phyloP scores from a whole-genome alignment of 2,329 filamentous ascomycete species.

The Curvularia sp. region DNA sequence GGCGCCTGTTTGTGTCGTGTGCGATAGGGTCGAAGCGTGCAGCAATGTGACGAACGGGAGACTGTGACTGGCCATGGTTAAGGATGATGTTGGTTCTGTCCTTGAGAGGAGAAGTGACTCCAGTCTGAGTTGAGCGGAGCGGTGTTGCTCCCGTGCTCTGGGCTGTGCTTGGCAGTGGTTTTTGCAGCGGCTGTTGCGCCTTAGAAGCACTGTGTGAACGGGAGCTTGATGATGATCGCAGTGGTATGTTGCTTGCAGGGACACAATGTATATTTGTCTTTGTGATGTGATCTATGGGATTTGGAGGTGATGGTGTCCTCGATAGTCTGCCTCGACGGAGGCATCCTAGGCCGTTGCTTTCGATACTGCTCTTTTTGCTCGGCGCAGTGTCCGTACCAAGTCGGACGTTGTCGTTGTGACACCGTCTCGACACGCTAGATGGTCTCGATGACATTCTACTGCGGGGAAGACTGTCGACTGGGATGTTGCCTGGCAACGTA shows the following conservation, averaged over 20 bases:
- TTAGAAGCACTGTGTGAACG: slow-evolving; percentile 37
- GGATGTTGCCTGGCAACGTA: slow-evolving; percentile 38
- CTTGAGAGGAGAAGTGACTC: slow-evolving; percentile 36
- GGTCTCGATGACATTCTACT: slow-evolving; percentile 42
- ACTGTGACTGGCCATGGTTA: slow-evolving; percentile 55
- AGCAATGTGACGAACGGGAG: slow-evolving; percentile 57
- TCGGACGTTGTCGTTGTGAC: slow-evolving; percentile 41
- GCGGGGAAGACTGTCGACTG: slow-evolving; percentile 31
- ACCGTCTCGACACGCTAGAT: slow-evolving; percentile 40
- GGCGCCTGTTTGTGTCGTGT: slow-evolving; percentile 52
- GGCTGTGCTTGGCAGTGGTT: slow-evolving; percentile 24
- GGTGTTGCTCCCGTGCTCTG: slow-evolving; percentile 26
- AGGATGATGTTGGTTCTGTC: slow-evolving; percentile 50
- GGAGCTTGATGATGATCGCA: slow-evolving; percentile 54
- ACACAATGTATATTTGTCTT: slow-evolving; percentile 56
- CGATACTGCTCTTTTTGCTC: slow-evolving; percentile 37
- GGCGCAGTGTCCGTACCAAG: slow-evolving; percentile 39
- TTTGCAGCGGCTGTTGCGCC: slow-evolving; percentile 26
- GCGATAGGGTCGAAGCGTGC: slow-evolving; percentile 52
- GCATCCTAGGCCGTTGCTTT: slow-evolving; percentile 40
- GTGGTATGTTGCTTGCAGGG: slow-evolving; percentile 54
- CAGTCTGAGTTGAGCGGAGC: slow-evolving; percentile 13
- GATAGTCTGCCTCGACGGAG: slow-evolving; percentile 33
- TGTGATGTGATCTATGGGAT: slow-evolving; percentile 47
- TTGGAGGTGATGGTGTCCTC: slow-evolving; percentile 45